A percentile compares a stretch with the other conserved stretches of the same genome.
Conservation (phyloP, 345 rosid genomes). For the Garcia nutans region DNA sequence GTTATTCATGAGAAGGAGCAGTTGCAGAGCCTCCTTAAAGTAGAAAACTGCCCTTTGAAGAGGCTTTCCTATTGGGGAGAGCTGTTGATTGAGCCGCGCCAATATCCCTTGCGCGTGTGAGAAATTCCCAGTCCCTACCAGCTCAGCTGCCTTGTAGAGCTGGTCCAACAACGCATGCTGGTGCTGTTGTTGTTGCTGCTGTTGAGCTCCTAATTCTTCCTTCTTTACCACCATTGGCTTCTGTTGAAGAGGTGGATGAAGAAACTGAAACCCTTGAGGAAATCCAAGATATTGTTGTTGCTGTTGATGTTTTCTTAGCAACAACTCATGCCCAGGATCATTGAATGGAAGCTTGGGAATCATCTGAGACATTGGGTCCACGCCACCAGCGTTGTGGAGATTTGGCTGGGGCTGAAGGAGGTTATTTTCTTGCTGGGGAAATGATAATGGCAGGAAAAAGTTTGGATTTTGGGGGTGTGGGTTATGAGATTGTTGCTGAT, state of each 20-base stretch:
- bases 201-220: constrained; percentile 25
- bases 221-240: constrained; percentile 33
- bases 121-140: constrained; percentile 55
- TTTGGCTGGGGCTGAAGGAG: constrained; percentile 43
- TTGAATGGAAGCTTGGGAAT: constrained; percentile 33
- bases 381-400: constrained; percentile 40
- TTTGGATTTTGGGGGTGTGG: constrained; percentile 32
- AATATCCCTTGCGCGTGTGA: constrained; percentile 98
- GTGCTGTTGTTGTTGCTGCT: constrained; percentile 22
- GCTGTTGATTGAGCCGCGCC: constrained; percentile 99
- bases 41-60: constrained; percentile 53
- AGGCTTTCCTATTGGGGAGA: constrained; percentile 61
- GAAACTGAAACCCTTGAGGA: constrained; percentile 41
- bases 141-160: constrained; percentile 55
- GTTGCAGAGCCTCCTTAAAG: constrained; percentile 62
- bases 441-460: constrained; percentile 36
- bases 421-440: constrained; percentile 29
- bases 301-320: constrained; percentile 30
- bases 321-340: constrained; percentile 35
- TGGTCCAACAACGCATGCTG: constrained; percentile 42
- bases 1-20: constrained; percentile 31
- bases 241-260: constrained; percentile 36
- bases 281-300: constrained; percentile 31
- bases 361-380: constrained; percentile 29
- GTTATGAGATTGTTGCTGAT: constrained; percentile 37